A percentile compares a stretch with the other conserved stretches of the same genome.
Conservation (phyloP, 2,329 filamentous ascomycete genomes). For the Scedosporium dehoogii region DNA sequence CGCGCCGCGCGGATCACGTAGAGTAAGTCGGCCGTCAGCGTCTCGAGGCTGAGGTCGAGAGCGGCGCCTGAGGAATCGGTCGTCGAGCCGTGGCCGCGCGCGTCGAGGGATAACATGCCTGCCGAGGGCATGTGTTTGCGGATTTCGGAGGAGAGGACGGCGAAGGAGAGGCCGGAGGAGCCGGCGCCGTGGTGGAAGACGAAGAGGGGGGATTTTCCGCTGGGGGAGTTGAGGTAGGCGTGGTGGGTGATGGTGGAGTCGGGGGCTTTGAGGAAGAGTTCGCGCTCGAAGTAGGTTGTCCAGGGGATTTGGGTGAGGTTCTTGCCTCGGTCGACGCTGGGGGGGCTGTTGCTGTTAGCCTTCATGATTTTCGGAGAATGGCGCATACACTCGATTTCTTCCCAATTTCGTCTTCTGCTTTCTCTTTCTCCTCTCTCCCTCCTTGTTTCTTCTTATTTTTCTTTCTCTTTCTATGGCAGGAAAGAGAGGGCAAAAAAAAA, state of each 20-base stretch:
- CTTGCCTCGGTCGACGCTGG: conserved; percentile 37
- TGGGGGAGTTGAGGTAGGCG: conserved; percentile 78
- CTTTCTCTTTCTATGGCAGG: neutral
- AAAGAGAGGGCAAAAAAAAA: neutral
- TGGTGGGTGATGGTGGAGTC: conserved; percentile 56
- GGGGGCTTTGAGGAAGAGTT: conserved; percentile 59
- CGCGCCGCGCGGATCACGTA: conserved; percentile 59
- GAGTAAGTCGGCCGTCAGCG: conserved; percentile 63
- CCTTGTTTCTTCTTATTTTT: too few relatives aligned
- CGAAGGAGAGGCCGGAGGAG: conserved; percentile 87
- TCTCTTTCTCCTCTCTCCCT: too few relatives aligned
- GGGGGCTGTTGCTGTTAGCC: conserved; percentile 14
- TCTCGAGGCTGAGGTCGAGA: conserved; percentile 61
- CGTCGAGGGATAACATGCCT: conserved; percentile 77
- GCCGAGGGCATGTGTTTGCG: conserved; percentile 66
- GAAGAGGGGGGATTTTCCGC: conserved; percentile 67
- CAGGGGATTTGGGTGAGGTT: conserved; percentile 63
- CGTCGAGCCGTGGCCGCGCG: conserved; percentile 75
- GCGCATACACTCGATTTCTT: too few relatives aligned
- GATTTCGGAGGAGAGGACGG: conserved; percentile 67
- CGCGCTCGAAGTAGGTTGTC: conserved; percentile 85
- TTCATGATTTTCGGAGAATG: neutral
- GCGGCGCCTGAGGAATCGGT: conserved; percentile 15
- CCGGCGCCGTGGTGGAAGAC: conserved; percentile 93
- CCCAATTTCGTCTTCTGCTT: neutral